Base-by-base conservation (phyloP, 2,329 filamentous ascomycete genomes). In the Phialocephala sp. region DNA sequence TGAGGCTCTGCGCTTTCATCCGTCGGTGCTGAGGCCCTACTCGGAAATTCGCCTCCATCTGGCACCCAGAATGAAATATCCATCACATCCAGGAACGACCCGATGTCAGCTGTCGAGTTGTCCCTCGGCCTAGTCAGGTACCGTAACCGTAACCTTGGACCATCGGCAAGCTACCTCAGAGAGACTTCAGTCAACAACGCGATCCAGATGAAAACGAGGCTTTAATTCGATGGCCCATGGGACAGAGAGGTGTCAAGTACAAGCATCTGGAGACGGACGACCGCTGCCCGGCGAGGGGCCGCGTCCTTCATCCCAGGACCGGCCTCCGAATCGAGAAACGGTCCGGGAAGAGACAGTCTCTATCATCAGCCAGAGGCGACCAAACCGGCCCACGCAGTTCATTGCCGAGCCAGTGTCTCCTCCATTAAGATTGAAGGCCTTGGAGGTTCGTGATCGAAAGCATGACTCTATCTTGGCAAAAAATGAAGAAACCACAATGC, bases 401-500 rank as follows among this genome's bases (percentile, higher is more conserved):
- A 24, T 11, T 47, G 14, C 20, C 20, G 41, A 61, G 9, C 36
- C 41, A 22, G 32, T 52, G 24, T 56, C 62, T 58, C 27, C 62
- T 58, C 27, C 41, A 20, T 5, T 22, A 8, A 22, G 32, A 45
- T 32, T 57, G n/a, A 37, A 59, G 39, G 39, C 18, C 37, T 54
- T 37, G 32, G 36, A 59, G 37, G 52, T 37, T 52, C 50, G 52
- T 57, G 45, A 39, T 45, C 55, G 37, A 41, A 60, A 64, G 8
- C 52, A 58, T 45, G 50, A 54, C 11, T 27, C 56, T 43, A n/a
- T 35, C 35, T 20, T 54, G 35, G 36, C 50, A 59, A 54, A 22
- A 35, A 20, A 59, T 41, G 56, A 59, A n/a, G 18, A 56, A 4
- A 8, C 24, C 32, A 35, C 59, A n/a, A 69, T 69, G 66, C 32